Evolutionary conservation across 1,284 basidiomycete genomes (phyloP).

Genomic region (Ustilago sp.): DNA sequence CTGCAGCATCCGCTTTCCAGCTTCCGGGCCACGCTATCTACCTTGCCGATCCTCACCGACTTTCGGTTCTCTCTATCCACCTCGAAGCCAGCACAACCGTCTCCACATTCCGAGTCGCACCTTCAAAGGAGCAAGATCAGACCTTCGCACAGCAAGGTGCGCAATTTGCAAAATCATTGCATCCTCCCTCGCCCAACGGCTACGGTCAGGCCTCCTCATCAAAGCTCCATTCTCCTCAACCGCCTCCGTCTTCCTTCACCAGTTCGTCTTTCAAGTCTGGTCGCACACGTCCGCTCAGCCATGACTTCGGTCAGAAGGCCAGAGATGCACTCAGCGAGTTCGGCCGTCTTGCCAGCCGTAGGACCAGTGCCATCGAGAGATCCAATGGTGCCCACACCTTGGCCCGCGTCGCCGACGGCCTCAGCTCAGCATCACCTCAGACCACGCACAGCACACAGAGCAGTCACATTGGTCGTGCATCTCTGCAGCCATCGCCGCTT

Average conservation of each 20-base stretch:
- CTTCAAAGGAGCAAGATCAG: background rate
- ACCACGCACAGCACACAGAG: slow-evolving; percentile 1
- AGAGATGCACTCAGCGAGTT: slow-evolving; percentile 43
- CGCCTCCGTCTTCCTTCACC: slow-evolving; percentile 27
- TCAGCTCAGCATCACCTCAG: slow-evolving; percentile 12
- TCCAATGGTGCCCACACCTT: slow-evolving; percentile 36
- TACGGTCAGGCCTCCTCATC: slow-evolving; percentile 19
- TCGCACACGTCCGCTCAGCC: slow-evolving; percentile 27
- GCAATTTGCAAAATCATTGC: background rate
- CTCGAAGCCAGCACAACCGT: slow-evolving; percentile 39
- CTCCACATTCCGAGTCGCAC: slow-evolving; percentile 7
- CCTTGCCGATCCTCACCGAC: slow-evolving; percentile 37
- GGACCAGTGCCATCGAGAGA: slow-evolving; percentile 28
- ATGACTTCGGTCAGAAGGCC: slow-evolving; percentile 37
- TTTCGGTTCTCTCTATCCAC: slow-evolving; percentile 44
- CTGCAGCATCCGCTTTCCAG: slow-evolving; percentile 15
- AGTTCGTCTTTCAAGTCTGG: slow-evolving; percentile 7
- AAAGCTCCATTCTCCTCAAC: slow-evolving; percentile 15
- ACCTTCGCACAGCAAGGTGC: background rate
- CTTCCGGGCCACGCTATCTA: slow-evolving; percentile 43
- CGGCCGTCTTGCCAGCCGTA: slow-evolving; percentile 28
- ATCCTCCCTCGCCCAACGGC: slow-evolving; percentile 11
- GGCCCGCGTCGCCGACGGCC: slow-evolving; percentile 36
- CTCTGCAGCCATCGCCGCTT: slow-evolving; percentile 14
- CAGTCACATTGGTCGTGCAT: slow-evolving; percentile 5